Base-by-base conservation (phyloP, 176 grass and related monocot species). In the Calamus simplicifolius region DNA sequence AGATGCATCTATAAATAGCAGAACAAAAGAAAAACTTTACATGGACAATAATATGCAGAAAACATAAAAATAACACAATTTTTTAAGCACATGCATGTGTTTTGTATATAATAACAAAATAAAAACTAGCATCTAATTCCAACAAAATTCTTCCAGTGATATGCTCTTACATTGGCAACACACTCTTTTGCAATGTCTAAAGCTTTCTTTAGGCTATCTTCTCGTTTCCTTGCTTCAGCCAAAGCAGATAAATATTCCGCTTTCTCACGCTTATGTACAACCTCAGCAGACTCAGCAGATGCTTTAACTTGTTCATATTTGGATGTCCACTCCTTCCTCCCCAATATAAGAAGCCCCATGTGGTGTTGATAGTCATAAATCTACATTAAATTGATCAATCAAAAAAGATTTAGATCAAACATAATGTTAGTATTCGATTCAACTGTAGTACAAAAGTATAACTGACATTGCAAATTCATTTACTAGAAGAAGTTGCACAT, bases 321-420 rank as follows among this genome's bases (percentile, higher is more conserved):
- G 15, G 79, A 85, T 52, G 31, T 50, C 73, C 83, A 59, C 58
- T 92, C 93, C 63, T 81, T 85, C 29, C 28, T 84, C 69, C n/a
- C 87, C 57, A 98, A 53, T 61, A 98, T 66, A 57, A 98, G 59
- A 85, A 92, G 76, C 13, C 93, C 93, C 3, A 98, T 78, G 31
- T 92, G 80, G 52, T 98, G 75, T 69, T 98, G 87, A 81, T 81
- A 90, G 12, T 89, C 81, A 68, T 92, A 82, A 4, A 88, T 55
- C 93, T 98, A 74, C 59, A 85, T 17, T 30, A 74, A 67, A 21
- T 43, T 2, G 12, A 12, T 43, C 6, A 2, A 13, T 43, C 35
- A 43, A 43, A 12, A 43, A 43, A 13, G 35, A 43, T 43, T 43
- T 43, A 12, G 35, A 43, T 7, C 7, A 43, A 43, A 13, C 35